Base-by-base conservation (phyloP, 768 basidiomycete species). In the Suillus brevipes region DNA sequence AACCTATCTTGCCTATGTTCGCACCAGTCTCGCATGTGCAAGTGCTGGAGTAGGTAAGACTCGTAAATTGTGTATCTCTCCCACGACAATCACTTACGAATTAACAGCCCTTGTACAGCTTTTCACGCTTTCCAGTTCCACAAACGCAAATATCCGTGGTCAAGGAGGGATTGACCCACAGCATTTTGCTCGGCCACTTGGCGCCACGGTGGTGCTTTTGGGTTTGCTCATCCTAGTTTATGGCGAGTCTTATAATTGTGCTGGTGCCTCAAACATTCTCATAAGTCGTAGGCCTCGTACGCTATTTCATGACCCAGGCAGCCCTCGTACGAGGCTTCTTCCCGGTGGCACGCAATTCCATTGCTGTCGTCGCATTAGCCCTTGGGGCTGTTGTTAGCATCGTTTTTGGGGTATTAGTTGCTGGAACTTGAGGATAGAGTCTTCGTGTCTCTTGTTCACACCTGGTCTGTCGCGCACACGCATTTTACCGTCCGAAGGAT, bases 1-100 rank as follows among this genome's bases (percentile, higher is more conserved):
- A 56, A 88, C 87, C 2, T 88, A 86, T 69, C 75, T 89, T 43
- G 86, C 87, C 14, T 89, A 88, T 67, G 78, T 87, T 58, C 80
- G 87, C n/a, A 89, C 87, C 3, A 87, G 87, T 69, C 77, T 89
- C 56, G 82, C 85, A 1, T 78, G 87, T 43, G 84, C 86, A 4
- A 82, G 85, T 2, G 78, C 85, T 6, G 87, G 87, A 38, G 85
- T 89, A 42, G 87, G 86, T 87, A 63, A 68, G 85, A 31, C 14
- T 3, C 31, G 14, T 42, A 13, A 18, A 2, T 13, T 23, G 28
- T 34, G 4, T 23, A 6, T 59, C 58, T 42, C 18, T 31, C 12
- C 40, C 23, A 47, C 40, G 2, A 57, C n/a, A 20, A 49, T 16
- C 64, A 13, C 37, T 53, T 37, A 53, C 43, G 13, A 25, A 20